These are phyloP conservation scores for Adenanthera pavonina DNA, from an alignment of 306 rosid genomes.

Conservation along the genomic window DNA sequence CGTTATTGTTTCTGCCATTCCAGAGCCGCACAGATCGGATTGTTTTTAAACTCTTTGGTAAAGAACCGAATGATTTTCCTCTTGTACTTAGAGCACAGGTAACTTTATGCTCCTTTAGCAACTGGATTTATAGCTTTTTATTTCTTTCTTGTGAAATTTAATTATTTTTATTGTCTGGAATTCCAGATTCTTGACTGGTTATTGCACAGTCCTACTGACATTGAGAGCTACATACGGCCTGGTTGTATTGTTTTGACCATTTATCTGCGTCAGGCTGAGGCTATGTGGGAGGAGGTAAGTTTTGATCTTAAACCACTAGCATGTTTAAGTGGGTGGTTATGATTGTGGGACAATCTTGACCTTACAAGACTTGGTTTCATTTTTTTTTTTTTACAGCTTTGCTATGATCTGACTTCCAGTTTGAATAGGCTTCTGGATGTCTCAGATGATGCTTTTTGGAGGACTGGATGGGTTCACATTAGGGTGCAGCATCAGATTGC, in stretches of 20 bases:
- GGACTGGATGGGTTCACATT: slow-evolving; percentile 84
- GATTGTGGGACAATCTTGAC: slow-evolving; percentile 24
- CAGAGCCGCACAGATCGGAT: slow-evolving; percentile 66
- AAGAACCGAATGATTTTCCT: slow-evolving; percentile 61
- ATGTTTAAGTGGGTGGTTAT: slow-evolving; percentile 20
- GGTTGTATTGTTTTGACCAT: slow-evolving; percentile 91
- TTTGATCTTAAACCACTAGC: slow-evolving; percentile 31
- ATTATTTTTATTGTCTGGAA: slow-evolving; percentile 37
- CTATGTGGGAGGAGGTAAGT: slow-evolving; percentile 82
- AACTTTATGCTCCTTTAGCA: slow-evolving; percentile 33
- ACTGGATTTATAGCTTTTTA: slow-evolving; percentile 10
- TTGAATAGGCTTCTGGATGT: slow-evolving; percentile 77
- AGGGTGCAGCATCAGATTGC: slow-evolving; percentile 81
- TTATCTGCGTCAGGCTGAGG: slow-evolving; percentile 73
- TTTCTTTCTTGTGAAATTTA: slow-evolving; percentile 35
- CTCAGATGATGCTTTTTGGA: slow-evolving; percentile 75
- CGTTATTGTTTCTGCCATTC: slow-evolving; percentile 40
- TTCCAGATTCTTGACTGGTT: slow-evolving; percentile 86
- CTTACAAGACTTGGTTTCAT: slow-evolving; percentile 29
- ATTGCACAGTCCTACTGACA: slow-evolving; percentile 82
- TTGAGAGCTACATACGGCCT: slow-evolving; percentile 93
- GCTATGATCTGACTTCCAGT: slow-evolving; percentile 72
- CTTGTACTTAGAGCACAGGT: slow-evolving; percentile 59
- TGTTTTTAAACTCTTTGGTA: slow-evolving; percentile 63
- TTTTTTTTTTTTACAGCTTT: slow-evolving; percentile 60